Conservation (phyloP, 257 asterid genomes). For the Coffea eugenioides region DNA sequence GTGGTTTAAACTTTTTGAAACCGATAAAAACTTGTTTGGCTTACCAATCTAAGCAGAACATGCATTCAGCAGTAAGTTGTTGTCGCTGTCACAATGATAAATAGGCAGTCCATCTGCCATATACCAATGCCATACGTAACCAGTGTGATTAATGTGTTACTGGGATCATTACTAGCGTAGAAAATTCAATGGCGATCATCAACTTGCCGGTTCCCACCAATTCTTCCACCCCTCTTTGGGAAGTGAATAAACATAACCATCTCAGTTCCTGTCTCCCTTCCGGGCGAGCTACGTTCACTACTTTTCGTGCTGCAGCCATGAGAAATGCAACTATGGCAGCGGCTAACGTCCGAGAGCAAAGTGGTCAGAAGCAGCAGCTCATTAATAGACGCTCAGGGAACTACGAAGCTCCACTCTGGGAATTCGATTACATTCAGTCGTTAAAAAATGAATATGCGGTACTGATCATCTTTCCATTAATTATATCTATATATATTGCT, state of each 20-base stretch:
- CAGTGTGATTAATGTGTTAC: too few relatives aligned
- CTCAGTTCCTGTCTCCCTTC: background rate
- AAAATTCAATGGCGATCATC: slow-evolving; percentile 3
- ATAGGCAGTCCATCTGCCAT: background rate
- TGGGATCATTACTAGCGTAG: background rate
- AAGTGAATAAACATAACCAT: background rate
- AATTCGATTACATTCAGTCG: slow-evolving; percentile 35
- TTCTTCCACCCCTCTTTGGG: background rate
- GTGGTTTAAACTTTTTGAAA: too few relatives aligned
- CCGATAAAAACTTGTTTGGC: too few relatives aligned
- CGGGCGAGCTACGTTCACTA: background rate
- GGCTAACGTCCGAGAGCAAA: background rate
- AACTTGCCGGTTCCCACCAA: background rate
- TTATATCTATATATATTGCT: background rate
- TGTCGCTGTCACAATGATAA: background rate
- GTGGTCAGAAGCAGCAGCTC: slow-evolving; percentile 3
- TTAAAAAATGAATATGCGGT: slow-evolving; percentile 34
- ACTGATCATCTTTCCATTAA: background rate
- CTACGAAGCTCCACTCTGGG: slow-evolving; percentile 43
- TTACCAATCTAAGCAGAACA: too few relatives aligned
- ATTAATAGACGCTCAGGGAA: slow-evolving; percentile 38
- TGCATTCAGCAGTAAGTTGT: too few relatives aligned
- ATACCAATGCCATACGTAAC: background rate
- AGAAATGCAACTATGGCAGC: background rate
- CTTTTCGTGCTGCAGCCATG: background rate